Base-by-base conservation (phyloP, 805 yeast genomes). In the Candida argentea region DNA sequence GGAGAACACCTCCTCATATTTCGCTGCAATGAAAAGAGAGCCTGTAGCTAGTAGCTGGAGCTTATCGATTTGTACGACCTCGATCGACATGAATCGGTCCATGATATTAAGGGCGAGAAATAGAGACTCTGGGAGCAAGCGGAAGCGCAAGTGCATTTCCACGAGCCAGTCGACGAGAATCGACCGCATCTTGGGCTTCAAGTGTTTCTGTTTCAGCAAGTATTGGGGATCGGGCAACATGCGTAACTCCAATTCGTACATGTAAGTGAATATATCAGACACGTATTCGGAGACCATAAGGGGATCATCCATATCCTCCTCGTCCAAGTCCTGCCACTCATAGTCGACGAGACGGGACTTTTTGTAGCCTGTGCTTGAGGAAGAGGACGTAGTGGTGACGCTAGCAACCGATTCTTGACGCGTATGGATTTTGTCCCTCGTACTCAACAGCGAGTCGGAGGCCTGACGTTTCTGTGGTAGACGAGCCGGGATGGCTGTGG, bases 241-340 rank as follows among this genome's bases (percentile, higher is more conserved):
- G 44, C 70, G 67, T 25, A 66, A 53, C 57, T 86, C 95, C 34
- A 78, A 61, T 44, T 67, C 75, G 49, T 77, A 76, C 42, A 87
- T 59, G 52, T 82, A 85, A 17, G 72, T 78, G 53, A 84, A 87
- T 32, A 89, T 87, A 35, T 85, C 96, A 36, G 62, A 70, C 31
- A 82, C 94, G 52, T 87, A 89, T 59, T 89, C 98, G 36, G 86
- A 73, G 18, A 83, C 96, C 95, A 89, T 87, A 36, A 83, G 40
- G 29, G 68, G 83, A 48, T 80, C 89, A 38, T 74, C 78, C 26
- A 54, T 47, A 46, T 80, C 87, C 36, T 73, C 81, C 17, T 65
- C 70, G 44, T 80, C 91, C 34, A 79, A 57, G 49, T 78, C 84
- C 45, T 79, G 86, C 84, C 86, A 73, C 29, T 55, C 61, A 42